These are phyloP conservation scores for Podospora pseudocomata DNA, from an alignment of 495 filamentous ascomycete genomes.

Conservation along the genomic window DNA sequence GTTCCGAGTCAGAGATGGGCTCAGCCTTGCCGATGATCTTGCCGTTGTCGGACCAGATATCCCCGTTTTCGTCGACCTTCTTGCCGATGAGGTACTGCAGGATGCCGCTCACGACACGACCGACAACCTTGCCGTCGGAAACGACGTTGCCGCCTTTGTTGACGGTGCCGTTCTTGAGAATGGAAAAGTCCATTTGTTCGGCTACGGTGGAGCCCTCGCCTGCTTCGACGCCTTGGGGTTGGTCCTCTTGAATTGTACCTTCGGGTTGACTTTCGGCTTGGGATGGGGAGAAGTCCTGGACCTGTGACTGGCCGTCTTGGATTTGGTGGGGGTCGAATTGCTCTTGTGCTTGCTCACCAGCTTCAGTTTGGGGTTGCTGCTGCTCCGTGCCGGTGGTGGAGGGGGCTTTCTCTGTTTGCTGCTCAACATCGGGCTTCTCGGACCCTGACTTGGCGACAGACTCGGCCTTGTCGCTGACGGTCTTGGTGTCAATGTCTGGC, in stretches of 20 bases:
- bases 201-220: constrained; percentile 18
- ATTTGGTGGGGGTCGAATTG: constrained; percentile 2
- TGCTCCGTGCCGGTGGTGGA: background rate
- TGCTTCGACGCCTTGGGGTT: constrained; percentile 5
- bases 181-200: constrained; percentile 55
- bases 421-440: too few species aligned
- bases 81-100: constrained; percentile 64
- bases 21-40: constrained; percentile 71
- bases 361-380: background rate
- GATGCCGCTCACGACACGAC: constrained; percentile 64
- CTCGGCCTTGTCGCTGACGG: background rate
- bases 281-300: constrained; percentile 1
- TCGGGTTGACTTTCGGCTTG: background rate
- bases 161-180: constrained; percentile 61
- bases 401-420: background rate
- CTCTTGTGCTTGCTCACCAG: background rate
- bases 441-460: too few species aligned
- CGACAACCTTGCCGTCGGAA: constrained; percentile 65
- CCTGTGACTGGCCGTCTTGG: background rate
- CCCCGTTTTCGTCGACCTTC: constrained; percentile 65
- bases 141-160: constrained; percentile 82
- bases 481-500: background rate
- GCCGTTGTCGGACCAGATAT: constrained; percentile 71
- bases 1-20: constrained; percentile 67
- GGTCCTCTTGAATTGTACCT: background rate